phyloP scores from a whole-genome alignment of 2,329 filamentous ascomycete genomes.

The Botrytis aclada region DNA sequence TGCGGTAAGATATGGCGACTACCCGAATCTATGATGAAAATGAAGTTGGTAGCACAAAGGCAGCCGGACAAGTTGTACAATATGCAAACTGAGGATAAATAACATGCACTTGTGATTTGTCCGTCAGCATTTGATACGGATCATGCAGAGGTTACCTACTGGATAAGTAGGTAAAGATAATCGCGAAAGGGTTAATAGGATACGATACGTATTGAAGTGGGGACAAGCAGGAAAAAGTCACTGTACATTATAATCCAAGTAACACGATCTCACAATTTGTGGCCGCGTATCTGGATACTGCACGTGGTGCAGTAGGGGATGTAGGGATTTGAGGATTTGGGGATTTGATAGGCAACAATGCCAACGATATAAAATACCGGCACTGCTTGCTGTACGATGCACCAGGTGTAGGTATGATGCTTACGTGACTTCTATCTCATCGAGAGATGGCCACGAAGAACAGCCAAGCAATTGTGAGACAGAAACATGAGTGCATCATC shows the following conservation, averaged over 20 bases:
- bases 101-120: neutral
- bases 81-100: slow-evolving; percentile 7
- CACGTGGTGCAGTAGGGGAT: slow-evolving; percentile 14
- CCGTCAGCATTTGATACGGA: slow-evolving; percentile 3
- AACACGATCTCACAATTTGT: slow-evolving; percentile 15
- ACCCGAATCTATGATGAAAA: slow-evolving; percentile 14
- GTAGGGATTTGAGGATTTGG: neutral
- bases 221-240: neutral
- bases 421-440: slow-evolving; percentile 15
- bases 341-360: slow-evolving; percentile 6
- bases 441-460: slow-evolving; percentile 16
- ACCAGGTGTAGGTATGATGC: slow-evolving; percentile 9
- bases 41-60: slow-evolving; percentile 4
- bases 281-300: slow-evolving; percentile 22
- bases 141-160: neutral
- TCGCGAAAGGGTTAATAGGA: slow-evolving; percentile 1
- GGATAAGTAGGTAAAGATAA: neutral
- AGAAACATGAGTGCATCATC: slow-evolving; percentile 1
- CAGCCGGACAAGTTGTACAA: slow-evolving; percentile 10
- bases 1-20: slow-evolving; percentile 14
- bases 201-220: slow-evolving; percentile 3
- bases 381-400: slow-evolving; percentile 15
- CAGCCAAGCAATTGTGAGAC: slow-evolving; percentile 14
- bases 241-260: neutral
- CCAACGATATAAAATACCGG: neutral